Base-by-base conservation (phyloP, 257 asterid genomes). In the Salvia miltiorrhiza region DNA sequence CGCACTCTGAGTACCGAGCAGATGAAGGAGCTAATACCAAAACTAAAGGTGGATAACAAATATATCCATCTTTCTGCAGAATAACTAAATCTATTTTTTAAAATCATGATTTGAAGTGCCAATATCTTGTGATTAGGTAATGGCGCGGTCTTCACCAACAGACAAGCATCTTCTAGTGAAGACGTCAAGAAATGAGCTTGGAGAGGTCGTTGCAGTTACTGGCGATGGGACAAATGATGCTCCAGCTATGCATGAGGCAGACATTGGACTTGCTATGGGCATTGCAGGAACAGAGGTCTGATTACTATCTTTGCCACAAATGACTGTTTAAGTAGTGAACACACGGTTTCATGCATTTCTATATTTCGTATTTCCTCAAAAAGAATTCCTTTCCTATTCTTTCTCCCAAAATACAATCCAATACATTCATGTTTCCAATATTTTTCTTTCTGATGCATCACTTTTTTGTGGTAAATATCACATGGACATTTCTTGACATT, bases 181-280 rank as follows among this genome's bases (percentile, higher is more conserved):
- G 85, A 84, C 83, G 54, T 77, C 88, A 33, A 83, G 95, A 82
- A 82, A 82, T 61, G 71, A 53, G 81, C 88, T 84, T 63, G 72
- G 63, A 80, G 95, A 94, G 77, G 99, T 94, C 24, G 96, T 91
- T 71, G 99, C 99, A 54, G 99, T 93, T 35, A 93, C 98, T 7
- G 96, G 98, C 58, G 98, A 90, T 73, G 97, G 98, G 44, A 93
- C 98, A 33, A 93, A 93, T 68, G 98, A 93, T 74, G 98, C 97
- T 65, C 98, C 98, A 26, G 97, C 98, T 72, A 76, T 93, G 80
- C 92, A 84, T 12, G 96, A 90, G 63, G 92, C 98, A 19, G 96
- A 93, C 76, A 89, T 93, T 56, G 97, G 98, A 74, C 75, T 93
- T 76, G 96, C 98, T 54, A 93, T 90, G 97, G 98, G 97, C 23